These are phyloP conservation scores for Hydrangea macrophylla DNA, from an alignment of 148 eudicot genomes.

Conservation along the genomic window DNA sequence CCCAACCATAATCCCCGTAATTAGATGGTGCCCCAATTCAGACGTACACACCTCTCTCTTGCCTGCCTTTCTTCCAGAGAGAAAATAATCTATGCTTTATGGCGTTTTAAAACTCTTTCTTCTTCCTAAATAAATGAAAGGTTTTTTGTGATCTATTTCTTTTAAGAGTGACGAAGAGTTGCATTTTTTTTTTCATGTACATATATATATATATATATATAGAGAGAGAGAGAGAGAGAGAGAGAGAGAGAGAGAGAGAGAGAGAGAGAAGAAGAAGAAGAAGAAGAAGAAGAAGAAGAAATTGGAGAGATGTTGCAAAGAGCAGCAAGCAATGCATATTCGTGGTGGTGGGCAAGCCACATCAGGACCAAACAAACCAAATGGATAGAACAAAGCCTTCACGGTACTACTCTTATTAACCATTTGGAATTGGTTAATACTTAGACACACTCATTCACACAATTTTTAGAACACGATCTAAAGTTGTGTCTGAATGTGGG, in stretches of 20 bases:
- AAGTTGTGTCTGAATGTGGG: not conserved
- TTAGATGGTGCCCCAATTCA: not conserved
- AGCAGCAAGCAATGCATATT: constrained; percentile 47
- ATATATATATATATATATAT: not conserved
- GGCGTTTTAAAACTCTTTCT: not conserved
- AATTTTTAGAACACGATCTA: not conserved
- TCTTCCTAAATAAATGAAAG: not conserved
- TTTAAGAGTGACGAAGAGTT: constrained; percentile 15
- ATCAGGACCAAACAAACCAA: constrained; percentile 43
- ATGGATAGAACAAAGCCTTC: constrained; percentile 45
- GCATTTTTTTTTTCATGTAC: not conserved
- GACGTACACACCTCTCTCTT: constrained; percentile 4
- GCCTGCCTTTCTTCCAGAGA: constrained; percentile 8
- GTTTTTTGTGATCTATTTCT: constrained; percentile 24
- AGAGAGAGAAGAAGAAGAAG: not conserved
- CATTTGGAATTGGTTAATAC: not conserved
- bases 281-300: not conserved
- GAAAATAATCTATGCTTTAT: not conserved
- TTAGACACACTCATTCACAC: not conserved
- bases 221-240: too few species aligned
- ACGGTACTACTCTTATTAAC: constrained; percentile 19
- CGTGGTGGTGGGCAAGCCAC: constrained; percentile 55
- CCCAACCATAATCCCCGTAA: constrained; percentile 9
- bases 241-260: too few species aligned
- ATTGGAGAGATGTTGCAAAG: constrained; percentile 34